Conservation (phyloP, 2,329 filamentous ascomycete genomes). For the Alternaria sp. region DNA sequence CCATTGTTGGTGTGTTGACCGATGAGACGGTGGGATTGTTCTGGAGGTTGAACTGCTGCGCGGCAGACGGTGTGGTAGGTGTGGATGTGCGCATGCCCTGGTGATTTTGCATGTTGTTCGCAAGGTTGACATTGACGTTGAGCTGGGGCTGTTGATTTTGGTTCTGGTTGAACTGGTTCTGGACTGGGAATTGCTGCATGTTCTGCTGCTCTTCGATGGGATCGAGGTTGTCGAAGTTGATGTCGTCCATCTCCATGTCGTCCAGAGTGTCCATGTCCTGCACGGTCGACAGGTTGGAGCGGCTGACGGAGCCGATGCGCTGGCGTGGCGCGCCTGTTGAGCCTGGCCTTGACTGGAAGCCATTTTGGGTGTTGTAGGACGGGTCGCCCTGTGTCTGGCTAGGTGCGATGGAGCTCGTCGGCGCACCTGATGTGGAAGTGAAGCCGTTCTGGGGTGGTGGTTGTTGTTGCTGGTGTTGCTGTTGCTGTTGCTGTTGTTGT, state of each 20-base stretch:
- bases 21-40: constrained; percentile 97
- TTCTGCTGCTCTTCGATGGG: constrained; percentile 74
- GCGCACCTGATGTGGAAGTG: constrained; percentile 40
- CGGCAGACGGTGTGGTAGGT: constrained; percentile 81
- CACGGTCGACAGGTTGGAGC: constrained; percentile 53
- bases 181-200: constrained; percentile 59
- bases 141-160: constrained; percentile 72
- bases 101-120: constrained; percentile 71
- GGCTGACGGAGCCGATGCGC: constrained; percentile 53
- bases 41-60: constrained; percentile 74
- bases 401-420: constrained; percentile 51
- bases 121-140: constrained; percentile 83
- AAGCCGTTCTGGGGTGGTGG: constrained; percentile 58
- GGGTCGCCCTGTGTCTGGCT: constrained; percentile 56
- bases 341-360: constrained; percentile 53
- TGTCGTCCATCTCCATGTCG: constrained; percentile 93
- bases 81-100: constrained; percentile 85
- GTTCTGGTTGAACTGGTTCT: constrained; percentile 63
- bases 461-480: constrained; percentile 31
- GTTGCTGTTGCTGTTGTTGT: constrained; percentile 60
- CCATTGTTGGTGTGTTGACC: constrained; percentile 92
- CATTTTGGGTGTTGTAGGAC: constrained; percentile 48
- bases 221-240: constrained; percentile 81
- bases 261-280: constrained; percentile 82
- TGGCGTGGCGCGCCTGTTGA: constrained; percentile 48